Evolutionary conservation across 225 moss, liverwort and hornwort genomes (phyloP).

Genomic region (Sphagnum contortum): DNA sequence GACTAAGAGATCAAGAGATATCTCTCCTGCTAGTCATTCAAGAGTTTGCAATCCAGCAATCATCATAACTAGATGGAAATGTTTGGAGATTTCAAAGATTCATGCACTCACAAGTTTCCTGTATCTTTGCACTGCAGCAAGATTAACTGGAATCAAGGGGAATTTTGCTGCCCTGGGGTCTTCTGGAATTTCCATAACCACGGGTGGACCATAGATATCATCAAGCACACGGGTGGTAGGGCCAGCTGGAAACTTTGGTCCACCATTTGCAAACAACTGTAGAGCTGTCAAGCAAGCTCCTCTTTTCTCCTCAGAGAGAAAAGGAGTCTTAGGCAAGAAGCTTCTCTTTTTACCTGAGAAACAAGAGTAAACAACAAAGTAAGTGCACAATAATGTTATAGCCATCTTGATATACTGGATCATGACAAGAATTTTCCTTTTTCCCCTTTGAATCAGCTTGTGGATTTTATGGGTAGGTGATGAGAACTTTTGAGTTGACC

Average conservation of each 20-base stretch:
- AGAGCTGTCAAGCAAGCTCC: conserved; percentile 73
- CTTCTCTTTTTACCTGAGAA: conserved; percentile 27
- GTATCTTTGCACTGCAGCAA: conserved; percentile 60
- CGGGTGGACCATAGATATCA: conserved; percentile 16
- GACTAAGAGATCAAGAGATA: too few species aligned
- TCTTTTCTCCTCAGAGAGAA: conserved; percentile 67
- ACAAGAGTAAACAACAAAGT: too few species aligned
- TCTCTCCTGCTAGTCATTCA: too few species aligned
- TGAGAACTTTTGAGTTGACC: too few species aligned
- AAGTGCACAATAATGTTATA: too few species aligned
- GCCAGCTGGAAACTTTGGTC: conserved; percentile 6
- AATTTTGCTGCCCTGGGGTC: conserved; percentile 13
- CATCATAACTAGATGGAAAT: too few species aligned
- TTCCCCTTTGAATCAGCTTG: too few species aligned
- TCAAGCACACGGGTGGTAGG: conserved; percentile 21
- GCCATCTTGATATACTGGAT: too few species aligned
- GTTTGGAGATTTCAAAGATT: too few species aligned
- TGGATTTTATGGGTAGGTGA: too few species aligned
- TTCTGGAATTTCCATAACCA: conserved; percentile 19
- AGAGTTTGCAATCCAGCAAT: too few species aligned
- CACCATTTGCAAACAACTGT: conserved; percentile 24
- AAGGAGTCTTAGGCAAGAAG: conserved; percentile 53
- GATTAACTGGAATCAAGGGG: conserved; percentile 19
- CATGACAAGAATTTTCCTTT: too few species aligned
- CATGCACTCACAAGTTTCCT: conserved; percentile 49